phyloP scores from a whole-genome alignment of 345 rosid genomes.

The Gossypium raimondii region DNA sequence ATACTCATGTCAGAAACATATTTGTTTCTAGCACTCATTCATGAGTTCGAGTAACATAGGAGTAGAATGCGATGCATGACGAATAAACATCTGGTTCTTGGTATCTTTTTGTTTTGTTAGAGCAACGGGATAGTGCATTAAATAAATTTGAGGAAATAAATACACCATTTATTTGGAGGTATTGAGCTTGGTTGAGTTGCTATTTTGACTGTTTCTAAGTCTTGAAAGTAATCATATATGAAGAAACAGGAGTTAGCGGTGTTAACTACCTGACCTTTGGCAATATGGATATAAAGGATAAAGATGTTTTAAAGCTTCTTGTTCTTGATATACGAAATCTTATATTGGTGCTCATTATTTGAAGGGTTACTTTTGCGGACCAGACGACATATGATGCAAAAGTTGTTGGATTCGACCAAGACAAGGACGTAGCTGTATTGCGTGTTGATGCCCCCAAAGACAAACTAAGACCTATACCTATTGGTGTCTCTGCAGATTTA shows the following conservation, averaged over 20 bases:
- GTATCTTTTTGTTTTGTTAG: neutral
- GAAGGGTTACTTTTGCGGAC: conserved; percentile 90
- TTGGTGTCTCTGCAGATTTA: conserved; percentile 88
- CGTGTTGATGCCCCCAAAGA: conserved; percentile 64
- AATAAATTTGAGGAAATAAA: neutral
- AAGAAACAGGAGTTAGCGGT: neutral
- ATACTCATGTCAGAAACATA: too few relatives aligned
- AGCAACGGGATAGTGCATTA: neutral
- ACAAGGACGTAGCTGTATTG: conserved; percentile 93
- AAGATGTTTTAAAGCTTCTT: conserved; percentile 5
- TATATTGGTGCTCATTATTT: conserved; percentile 19
- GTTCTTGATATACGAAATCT: neutral
- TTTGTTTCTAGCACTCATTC: too few relatives aligned
- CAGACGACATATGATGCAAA: conserved; percentile 78
- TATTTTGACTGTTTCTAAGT: neutral
- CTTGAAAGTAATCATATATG: neutral
- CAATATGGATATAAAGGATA: neutral
- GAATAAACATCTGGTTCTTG: neutral
- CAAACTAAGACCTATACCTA: conserved; percentile 76
- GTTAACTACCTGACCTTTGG: neutral
- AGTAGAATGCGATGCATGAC: neutral
- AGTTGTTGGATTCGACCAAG: conserved; percentile 94
- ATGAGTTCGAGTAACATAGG: neutral
- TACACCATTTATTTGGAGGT: neutral
- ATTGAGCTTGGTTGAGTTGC: neutral